Base-by-base conservation (phyloP, 1,139 yeast species). In the Yamadazyma sp. region DNA sequence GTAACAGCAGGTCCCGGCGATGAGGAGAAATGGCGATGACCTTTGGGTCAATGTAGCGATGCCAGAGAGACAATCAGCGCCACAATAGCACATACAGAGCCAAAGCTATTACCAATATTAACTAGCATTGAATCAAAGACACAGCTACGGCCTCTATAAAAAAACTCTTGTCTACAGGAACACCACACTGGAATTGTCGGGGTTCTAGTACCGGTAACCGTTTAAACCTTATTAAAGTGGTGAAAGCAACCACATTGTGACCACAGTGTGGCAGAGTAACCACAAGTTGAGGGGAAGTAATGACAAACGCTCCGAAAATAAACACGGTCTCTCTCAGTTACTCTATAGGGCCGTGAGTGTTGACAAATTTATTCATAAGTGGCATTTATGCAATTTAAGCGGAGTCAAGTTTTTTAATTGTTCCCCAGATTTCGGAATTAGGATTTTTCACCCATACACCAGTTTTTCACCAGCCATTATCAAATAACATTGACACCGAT, bases 401-500 rank as follows among this genome's bases (percentile, higher is more conserved):
- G 12, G 25, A 9, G 12, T n/a, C 25, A 10, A 20, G 5, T 23
- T 23, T 23, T 25, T 14, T 16, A 10, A 20, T 15, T 12, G 21
- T 42, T 40, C 45, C 45, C 45, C 45, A 35, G 45, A 42, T 42
- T 42, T 42, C 42, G 36, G 34, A 18, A 26, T 18, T 25, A 5
- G 8, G 9, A 12, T 18, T 18, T 18, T 18, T 18, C 21, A 18
- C 21, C 21, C n/a, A n/a, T n/a, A n/a, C n/a, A 14, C 21, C 21
- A 11, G 6, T 26, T 22, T 12, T 22, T 32, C 34, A 80, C 84
- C 86, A 82, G 2, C 88, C 90, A 53, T 87, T 90, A 55, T 89
- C 96, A 64, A 92, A 92, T 45, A 92, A 71, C 87, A 89, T 85
- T 14, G 95, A 84, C 15, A 92, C 96, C 21, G 92, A 81, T 67